Evolutionary conservation across 2,329 filamentous ascomycete species (phyloP), one percentile per base, ranked within the genome.

Genomic region (Metarhizium album): DNA sequence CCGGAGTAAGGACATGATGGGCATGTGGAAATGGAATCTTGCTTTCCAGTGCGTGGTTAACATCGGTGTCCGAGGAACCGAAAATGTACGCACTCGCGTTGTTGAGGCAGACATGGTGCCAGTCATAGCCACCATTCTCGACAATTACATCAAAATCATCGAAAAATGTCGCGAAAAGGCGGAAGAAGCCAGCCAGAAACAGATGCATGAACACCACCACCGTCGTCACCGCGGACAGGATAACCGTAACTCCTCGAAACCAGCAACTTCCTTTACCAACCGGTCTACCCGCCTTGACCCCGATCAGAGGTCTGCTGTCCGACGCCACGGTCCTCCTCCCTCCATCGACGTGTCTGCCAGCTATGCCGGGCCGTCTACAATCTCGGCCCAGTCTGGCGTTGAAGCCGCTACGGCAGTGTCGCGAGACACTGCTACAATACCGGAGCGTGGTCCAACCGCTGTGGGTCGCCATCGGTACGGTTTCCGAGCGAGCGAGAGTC

Each of bases 11-110:
- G 91, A 98, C 67, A 86, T 96, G 83, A 96, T 97, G 91, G 91
- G 96, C 68, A 95, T 95, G 87, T 98, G 93, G 93, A 97, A 97
- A 71, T 98, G 93, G 93, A 98, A 96, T 64, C 78, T 98, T 55
- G 93, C 93, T 49, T 98, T 98, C 68, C 93, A 97, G 70, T 98
- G 93, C 68, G 90, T 97, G 57, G 93, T 98, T 66, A 98, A 98
- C 69, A 97, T 98, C 64, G 93, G 93, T 52, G 91, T 98, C 53
- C 82, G 93, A 59, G 93, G 93, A 53, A 96, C 93, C 13, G 93
- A 98, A 72, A 84, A 82, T 58, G 93, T 98, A 53, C 82, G 93
- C 59, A 97, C 93, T 52, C 80, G 93, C 58, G 91, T 98, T 2
- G 93, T 98, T 48, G 93, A 98, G 71, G 93, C 93, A 55, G 93